Percentiles rank a stretch among this genome's conserved stretches.
Conservation (phyloP, 495 filamentous ascomycete species). For the Chaetomium tenue region DNA sequence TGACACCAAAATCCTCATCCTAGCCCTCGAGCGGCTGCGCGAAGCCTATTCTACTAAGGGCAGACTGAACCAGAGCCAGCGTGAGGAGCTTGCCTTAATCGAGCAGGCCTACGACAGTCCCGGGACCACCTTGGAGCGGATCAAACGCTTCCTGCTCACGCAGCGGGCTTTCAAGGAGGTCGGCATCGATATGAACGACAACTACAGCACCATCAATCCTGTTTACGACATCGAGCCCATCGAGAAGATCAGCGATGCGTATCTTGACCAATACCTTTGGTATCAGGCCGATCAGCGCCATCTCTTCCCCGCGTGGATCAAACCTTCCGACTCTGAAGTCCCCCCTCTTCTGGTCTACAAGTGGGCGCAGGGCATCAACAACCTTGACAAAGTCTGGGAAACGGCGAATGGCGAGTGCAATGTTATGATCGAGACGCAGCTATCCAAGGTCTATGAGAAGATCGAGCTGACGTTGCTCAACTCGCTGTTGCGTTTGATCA, state of each 20-base stretch:
- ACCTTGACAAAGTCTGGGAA: slow-evolving; percentile 96
- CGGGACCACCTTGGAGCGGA: slow-evolving; percentile 90
- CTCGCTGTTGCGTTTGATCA: slow-evolving; percentile 87
- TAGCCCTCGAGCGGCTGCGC: slow-evolving; percentile 88
- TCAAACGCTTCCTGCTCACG: slow-evolving; percentile 96
- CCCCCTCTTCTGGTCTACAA: slow-evolving; percentile 97
- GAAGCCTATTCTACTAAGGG: slow-evolving; percentile 99
- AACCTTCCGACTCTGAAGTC: slow-evolving; percentile 97
- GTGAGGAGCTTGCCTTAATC: slow-evolving; percentile 94
- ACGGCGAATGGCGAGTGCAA: slow-evolving; percentile 94
- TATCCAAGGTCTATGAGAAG: slow-evolving; percentile 99
- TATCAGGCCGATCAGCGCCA: slow-evolving; percentile 98
- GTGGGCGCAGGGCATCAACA: slow-evolving; percentile 99
- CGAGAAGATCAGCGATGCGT: slow-evolving; percentile 99
- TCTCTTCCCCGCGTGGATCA: slow-evolving; percentile 98
- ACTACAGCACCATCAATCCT: slow-evolving; percentile 97
- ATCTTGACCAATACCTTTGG: slow-evolving; percentile 98
- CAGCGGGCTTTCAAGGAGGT: slow-evolving; percentile 99
- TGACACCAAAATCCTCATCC: slow-evolving; percentile 97
- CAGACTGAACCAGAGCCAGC: slow-evolving; percentile 92
- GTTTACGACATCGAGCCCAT: slow-evolving; percentile 99
- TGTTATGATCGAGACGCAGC: slow-evolving; percentile 97
- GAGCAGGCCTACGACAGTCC: slow-evolving; percentile 99
- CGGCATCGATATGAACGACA: slow-evolving; percentile 99
- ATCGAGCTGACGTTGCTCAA: slow-evolving; percentile 97